Conservation (phyloP, 2,329 filamentous ascomycete species). For the Biscogniauxia marginata region DNA sequence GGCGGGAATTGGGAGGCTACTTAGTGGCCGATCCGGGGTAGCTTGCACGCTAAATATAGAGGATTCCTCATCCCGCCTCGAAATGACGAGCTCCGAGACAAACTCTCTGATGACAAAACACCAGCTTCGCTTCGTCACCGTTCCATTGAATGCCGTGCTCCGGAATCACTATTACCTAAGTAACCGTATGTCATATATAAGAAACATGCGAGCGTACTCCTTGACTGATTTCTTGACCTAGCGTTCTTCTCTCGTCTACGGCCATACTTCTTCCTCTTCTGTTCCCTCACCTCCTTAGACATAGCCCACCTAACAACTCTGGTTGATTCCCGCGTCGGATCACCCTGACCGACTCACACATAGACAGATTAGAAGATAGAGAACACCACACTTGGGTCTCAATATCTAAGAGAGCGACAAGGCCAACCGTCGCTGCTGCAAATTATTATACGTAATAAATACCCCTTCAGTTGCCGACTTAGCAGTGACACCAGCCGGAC, state of each 20-base stretch:
- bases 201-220: too few relatives aligned
- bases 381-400: too few relatives aligned
- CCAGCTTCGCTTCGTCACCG: constrained; percentile 4
- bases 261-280: background rate
- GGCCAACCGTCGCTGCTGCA: background rate
- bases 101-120: constrained; percentile 17
- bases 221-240: too few relatives aligned
- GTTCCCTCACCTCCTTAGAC: background rate
- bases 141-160: constrained; percentile 2
- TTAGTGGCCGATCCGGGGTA: background rate
- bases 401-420: too few relatives aligned
- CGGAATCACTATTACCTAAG: background rate
- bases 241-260: background rate
- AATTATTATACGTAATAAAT: constrained; percentile 11
- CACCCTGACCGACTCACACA: too few relatives aligned
- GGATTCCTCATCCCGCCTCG: constrained; percentile 21
- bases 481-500: background rate
- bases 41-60: background rate
- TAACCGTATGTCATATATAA: constrained; percentile 1
- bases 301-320: background rate
- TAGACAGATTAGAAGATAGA: too few relatives aligned
- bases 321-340: too few relatives aligned
- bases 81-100: constrained; percentile 24
- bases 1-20: background rate
- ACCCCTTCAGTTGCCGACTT: too few relatives aligned